Conservation (phyloP, 768 basidiomycete species). For the Suillus lakei region DNA sequence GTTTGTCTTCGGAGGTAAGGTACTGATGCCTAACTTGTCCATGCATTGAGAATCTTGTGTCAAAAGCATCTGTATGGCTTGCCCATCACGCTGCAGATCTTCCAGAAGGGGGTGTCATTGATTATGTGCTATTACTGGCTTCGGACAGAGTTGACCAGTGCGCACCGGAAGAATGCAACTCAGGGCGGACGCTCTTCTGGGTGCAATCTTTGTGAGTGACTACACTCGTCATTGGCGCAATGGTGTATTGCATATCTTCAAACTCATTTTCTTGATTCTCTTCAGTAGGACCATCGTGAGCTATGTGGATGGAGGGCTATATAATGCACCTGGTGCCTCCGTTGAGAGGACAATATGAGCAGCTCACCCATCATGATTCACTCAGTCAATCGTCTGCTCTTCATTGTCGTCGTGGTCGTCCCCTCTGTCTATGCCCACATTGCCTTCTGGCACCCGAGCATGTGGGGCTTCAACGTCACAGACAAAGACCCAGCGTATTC, state of each 20-base stretch:
- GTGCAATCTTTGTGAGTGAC: background rate
- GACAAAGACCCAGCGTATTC: conserved; percentile 26
- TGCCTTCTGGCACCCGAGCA: conserved; percentile 36
- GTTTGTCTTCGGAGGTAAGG: background rate
- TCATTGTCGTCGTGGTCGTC: background rate
- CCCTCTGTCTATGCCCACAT: conserved; percentile 11
- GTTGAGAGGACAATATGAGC: background rate
- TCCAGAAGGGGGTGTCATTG: background rate
- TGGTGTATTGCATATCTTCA: background rate
- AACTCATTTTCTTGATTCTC: background rate
- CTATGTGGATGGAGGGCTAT: background rate
- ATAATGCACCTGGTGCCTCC: background rate
- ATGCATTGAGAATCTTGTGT: background rate
- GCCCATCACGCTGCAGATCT: background rate
- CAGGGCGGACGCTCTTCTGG: background rate
- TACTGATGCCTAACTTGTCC: background rate
- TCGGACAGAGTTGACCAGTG: background rate
- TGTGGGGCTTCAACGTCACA: conserved; percentile 46
- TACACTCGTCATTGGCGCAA: background rate
- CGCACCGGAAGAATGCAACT: conserved; percentile 2
- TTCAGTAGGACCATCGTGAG: background rate
- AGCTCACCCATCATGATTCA: conserved; percentile 6
- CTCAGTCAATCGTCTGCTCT: conserved; percentile 3
- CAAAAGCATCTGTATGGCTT: background rate
- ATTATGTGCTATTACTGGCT: background rate